Evolutionary conservation across 2,329 filamentous ascomycete species (phyloP).

Genomic region (Penicillium sp.): DNA sequence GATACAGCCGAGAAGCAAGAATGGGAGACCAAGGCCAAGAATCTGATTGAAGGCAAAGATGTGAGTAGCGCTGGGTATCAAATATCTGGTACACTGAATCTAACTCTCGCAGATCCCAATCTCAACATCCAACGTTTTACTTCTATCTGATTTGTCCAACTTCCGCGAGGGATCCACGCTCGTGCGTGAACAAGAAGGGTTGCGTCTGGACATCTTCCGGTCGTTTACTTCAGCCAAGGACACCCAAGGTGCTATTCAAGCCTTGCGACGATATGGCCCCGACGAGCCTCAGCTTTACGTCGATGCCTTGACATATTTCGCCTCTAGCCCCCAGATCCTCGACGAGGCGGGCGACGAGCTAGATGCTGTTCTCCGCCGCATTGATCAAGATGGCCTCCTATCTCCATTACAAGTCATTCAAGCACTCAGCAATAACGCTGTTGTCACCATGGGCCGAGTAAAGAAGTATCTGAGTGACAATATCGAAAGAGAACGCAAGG

Average conservation of each 20-base stretch:
- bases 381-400: constrained; percentile 89
- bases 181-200: constrained; percentile 88
- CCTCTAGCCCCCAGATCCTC: constrained; percentile 76
- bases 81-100: constrained; percentile 9
- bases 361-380: constrained; percentile 74
- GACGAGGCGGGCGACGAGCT: constrained; percentile 87
- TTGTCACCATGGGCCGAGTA: constrained; percentile 96
- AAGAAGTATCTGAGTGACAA: constrained; percentile 88
- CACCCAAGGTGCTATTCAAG: constrained; percentile 84
- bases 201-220: constrained; percentile 93
- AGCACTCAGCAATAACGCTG: constrained; percentile 73
- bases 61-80: constrained; percentile 41
- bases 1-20: constrained; percentile 64
- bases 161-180: constrained; percentile 89
- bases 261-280: constrained; percentile 85
- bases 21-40: constrained; percentile 91
- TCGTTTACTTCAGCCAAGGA: constrained; percentile 93
- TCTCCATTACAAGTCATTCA: constrained; percentile 96
- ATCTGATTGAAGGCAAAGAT: constrained; percentile 76
- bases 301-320: constrained; percentile 89
- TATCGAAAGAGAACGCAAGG: constrained; percentile 81
- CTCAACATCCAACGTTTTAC: constrained; percentile 88
- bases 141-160: constrained; percentile 86
- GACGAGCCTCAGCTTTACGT: constrained; percentile 90
- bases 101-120: constrained; percentile 61